Conservation (phyloP, 441 rosid genomes). For the Breynia disticha region DNA sequence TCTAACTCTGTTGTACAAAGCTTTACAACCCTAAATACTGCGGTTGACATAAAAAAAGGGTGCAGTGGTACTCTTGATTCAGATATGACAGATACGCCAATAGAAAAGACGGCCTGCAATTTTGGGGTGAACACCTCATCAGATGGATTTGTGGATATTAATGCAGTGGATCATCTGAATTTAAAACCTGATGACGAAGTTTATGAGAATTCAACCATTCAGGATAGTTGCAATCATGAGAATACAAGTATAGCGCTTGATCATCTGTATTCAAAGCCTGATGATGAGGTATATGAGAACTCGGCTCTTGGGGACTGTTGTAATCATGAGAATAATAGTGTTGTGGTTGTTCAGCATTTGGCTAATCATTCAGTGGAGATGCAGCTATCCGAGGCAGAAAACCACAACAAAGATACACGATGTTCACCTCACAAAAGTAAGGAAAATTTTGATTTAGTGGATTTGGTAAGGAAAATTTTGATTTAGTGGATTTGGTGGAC, state of each 20-base stretch:
- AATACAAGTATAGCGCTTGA: slow-evolving; percentile 22
- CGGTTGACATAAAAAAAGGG: slow-evolving; percentile 27
- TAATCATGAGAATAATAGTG: slow-evolving; percentile 25
- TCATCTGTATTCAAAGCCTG: slow-evolving; percentile 23
- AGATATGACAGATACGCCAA: slow-evolving; percentile 25
- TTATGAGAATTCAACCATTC: slow-evolving; percentile 33
- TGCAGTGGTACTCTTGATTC: slow-evolving; percentile 25
- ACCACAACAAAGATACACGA: slow-evolving; percentile 22
- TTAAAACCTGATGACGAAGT: slow-evolving; percentile 24
- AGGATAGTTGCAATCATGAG: slow-evolving; percentile 24
- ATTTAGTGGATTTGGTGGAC: slow-evolving; percentile 23
- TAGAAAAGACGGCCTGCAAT: slow-evolving; percentile 28
- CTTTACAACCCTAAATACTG: slow-evolving; percentile 22
- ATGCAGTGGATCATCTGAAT: slow-evolving; percentile 22
- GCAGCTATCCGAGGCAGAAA: slow-evolving; percentile 33
- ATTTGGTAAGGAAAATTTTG: slow-evolving; percentile 22
- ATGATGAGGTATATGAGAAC: slow-evolving; percentile 30
- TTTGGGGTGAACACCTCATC: slow-evolving; percentile 25
- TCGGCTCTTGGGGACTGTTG: slow-evolving; percentile 27
- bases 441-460: slow-evolving; percentile 19
- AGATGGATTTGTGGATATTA: slow-evolving; percentile 24
- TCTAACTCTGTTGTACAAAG: slow-evolving; percentile 28
- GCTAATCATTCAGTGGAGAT: slow-evolving; percentile 31
- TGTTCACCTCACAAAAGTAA: slow-evolving; percentile 24
- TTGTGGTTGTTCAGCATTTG: slow-evolving; percentile 20